Base-by-base conservation (phyloP, 2,329 filamentous ascomycete genomes). In the Colletotrichum sp. region DNA sequence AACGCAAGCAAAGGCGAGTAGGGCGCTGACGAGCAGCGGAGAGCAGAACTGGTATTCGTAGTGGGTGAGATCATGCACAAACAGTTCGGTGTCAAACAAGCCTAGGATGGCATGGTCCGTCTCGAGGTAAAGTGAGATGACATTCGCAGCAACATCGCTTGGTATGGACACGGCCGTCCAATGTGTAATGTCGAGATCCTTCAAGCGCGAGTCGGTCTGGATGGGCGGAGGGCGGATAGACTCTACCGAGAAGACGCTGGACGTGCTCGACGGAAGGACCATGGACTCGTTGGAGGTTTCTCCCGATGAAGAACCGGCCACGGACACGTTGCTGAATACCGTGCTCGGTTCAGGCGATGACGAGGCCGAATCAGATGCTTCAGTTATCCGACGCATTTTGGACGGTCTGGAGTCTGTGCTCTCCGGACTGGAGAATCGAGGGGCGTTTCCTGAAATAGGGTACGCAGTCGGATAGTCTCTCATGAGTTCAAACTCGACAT, bases 71-170 rank as follows among this genome's bases (percentile, higher is more conserved):
- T 86, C 82, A 13, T 79, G 68, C 13, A 86, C 75, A 49, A 87
- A 85, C 3, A 85, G 73, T 32, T 80, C 44, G 1, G 85, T 72
- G 30, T 84, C 80, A 36, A 87, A 87, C 1, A 81, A 71, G 2
- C 83, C 84, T n/a, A 87, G 76, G 5, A 87, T 79, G 1, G 85
- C 84, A 73, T 86, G 84, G 12, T 87, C 85, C 4, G 84, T 86
- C 72, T 82, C 79, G 5, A 86, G 74, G 63, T 86, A 86, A 4
- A 83, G 76, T 7, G 84, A 85, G 28, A 86, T 83, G 30, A 78
- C 76, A 10, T 78, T 79, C 7, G 81, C 81, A 52, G 83, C 82
- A 16, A 83, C 69, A 8, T 83, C 79, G 67, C 82, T 80, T 1
- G 78, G 69, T 5, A 86, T 79, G 21, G 77, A 66, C 6, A 85